These are phyloP conservation scores for Aspergillus pseudoterreus DNA, from an alignment of 2,329 filamentous ascomycete genomes.

Conservation along the genomic window DNA sequence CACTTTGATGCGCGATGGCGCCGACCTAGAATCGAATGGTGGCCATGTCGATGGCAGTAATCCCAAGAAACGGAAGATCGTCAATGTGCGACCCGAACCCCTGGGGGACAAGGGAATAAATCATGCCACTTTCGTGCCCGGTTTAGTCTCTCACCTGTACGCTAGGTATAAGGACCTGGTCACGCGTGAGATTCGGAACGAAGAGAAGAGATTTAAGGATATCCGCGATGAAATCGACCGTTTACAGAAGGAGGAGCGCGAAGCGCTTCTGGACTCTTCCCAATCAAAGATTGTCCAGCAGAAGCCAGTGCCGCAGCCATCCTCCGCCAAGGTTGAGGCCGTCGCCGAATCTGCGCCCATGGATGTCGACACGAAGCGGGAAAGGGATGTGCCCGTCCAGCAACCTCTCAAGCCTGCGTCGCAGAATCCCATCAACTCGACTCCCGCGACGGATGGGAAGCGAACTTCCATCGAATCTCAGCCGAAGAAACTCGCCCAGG, in stretches of 20 bases:
- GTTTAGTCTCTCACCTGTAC: conserved; percentile 71
- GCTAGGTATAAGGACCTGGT: conserved; percentile 67
- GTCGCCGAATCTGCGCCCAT: conserved; percentile 21
- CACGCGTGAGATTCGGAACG: conserved; percentile 66
- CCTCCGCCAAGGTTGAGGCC: conserved; percentile 12
- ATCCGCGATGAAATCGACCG: conserved; percentile 66
- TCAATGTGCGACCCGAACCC: conserved; percentile 60
- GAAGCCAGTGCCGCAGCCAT: conserved; percentile 5
- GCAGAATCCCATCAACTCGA: conserved; percentile 6
- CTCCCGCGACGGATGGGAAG: conserved; percentile 1
- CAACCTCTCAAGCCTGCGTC: conserved; percentile 7
- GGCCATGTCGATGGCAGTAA: conserved; percentile 37
- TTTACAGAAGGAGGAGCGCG: conserved; percentile 60
- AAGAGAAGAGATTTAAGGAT: conserved; percentile 64
- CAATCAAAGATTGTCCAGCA: conserved; percentile 1
- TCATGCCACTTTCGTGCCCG: conserved; percentile 65
- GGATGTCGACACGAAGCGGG: conserved; percentile 25
- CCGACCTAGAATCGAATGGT: conserved; percentile 39
- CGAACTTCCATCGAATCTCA: conserved; percentile 7
- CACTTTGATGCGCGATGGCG: conserved; percentile 71
- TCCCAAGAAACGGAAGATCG: conserved; percentile 71
- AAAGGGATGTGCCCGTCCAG: conserved; percentile 13
- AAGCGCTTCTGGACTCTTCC: conserved; percentile 31
- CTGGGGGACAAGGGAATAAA: conserved; percentile 61
- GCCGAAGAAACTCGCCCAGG: conserved; percentile 9